Evolutionary conservation across 257 asterid genomes (phyloP).

Genomic region (Schizonepeta tenuifolia): DNA sequence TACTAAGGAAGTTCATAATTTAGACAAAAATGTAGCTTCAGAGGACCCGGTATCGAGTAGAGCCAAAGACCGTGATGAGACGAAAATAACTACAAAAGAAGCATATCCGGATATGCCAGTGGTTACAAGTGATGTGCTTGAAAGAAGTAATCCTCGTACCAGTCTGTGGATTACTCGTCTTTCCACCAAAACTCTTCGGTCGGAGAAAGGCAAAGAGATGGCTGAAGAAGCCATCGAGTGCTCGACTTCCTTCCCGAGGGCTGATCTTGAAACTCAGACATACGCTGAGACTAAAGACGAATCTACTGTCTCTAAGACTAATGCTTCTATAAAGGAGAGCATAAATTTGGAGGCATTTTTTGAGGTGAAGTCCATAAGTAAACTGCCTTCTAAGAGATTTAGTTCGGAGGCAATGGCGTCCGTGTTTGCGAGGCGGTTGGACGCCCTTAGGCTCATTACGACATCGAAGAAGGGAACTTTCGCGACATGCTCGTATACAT

Average conservation of each 20-base stretch:
- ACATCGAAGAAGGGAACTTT: conserved; percentile 32
- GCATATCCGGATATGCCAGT: conserved; percentile 19
- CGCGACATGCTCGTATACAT: conserved; percentile 29
- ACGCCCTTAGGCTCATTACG: conserved; percentile 53
- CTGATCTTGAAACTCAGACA: conserved; percentile 15
- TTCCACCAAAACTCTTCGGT: conserved; percentile 38
- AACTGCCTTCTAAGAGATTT: conserved; percentile 32
- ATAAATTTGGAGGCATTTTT: conserved; percentile 33
- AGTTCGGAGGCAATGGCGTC: conserved; percentile 58
- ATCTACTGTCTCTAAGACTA: conserved; percentile 16
- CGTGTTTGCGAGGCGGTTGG: conserved; percentile 58
- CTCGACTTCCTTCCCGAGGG: background rate
- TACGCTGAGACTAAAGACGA: conserved; percentile 13
- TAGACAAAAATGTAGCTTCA: no score
- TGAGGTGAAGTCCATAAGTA: conserved; percentile 29
- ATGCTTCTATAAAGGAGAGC: conserved; percentile 33
- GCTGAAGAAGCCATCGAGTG: conserved; percentile 12
- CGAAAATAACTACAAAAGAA: conserved; percentile 25
- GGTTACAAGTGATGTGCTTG: background rate
- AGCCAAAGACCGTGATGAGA: conserved; percentile 23
- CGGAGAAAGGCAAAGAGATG: conserved; percentile 35
- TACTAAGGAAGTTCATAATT: background rate
- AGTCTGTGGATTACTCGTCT: conserved; percentile 74
- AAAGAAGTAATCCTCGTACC: conserved; percentile 31
- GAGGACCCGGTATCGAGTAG: background rate